Evolutionary conservation across 1,139 yeast species (phyloP).

Genomic region (Candida dubliniensis): DNA sequence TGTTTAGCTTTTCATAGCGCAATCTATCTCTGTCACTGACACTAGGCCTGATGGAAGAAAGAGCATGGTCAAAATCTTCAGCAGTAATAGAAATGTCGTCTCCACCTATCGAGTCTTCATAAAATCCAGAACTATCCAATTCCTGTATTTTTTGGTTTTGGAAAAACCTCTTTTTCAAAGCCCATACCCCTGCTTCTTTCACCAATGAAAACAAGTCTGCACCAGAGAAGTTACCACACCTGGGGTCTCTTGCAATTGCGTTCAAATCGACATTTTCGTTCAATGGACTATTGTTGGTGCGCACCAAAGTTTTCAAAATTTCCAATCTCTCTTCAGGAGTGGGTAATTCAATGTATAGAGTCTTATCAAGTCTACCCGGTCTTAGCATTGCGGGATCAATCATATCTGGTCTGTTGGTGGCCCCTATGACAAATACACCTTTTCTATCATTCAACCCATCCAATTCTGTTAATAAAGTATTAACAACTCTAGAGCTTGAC

Average conservation of each 20-base stretch:
- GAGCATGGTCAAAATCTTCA: constrained; percentile 70
- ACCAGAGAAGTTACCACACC: constrained; percentile 89
- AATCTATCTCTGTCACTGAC: constrained; percentile 83
- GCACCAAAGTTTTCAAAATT: constrained; percentile 74
- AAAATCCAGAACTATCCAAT: constrained; percentile 46
- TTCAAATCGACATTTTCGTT: constrained; percentile 60
- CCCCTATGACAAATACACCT: constrained; percentile 94
- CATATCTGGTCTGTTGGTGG: constrained; percentile 97
- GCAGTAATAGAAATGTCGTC: constrained; percentile 53
- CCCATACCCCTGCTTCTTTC: constrained; percentile 88
- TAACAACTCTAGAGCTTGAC: constrained; percentile 90
- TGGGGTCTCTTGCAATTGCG: constrained; percentile 66
- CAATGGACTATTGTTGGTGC: constrained; percentile 74
- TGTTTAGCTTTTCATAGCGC: constrained; percentile 67
- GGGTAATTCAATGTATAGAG: constrained; percentile 88
- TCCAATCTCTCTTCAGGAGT: constrained; percentile 74
- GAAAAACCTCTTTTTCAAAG: constrained; percentile 73
- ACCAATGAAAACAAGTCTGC: constrained; percentile 93
- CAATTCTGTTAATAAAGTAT: constrained; percentile 86
- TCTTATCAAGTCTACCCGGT: constrained; percentile 95
- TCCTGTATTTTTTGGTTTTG: constrained; percentile 48
- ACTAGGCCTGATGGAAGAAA: constrained; percentile 79
- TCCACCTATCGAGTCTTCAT: constrained; percentile 29
- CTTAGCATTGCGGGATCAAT: constrained; percentile 97
- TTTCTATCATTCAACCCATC: constrained; percentile 92